Evolutionary conservation across 108 stramenopile species (phyloP), one percentile per base, ranked within the genome.

Genomic region (Parmales sp.): DNA sequence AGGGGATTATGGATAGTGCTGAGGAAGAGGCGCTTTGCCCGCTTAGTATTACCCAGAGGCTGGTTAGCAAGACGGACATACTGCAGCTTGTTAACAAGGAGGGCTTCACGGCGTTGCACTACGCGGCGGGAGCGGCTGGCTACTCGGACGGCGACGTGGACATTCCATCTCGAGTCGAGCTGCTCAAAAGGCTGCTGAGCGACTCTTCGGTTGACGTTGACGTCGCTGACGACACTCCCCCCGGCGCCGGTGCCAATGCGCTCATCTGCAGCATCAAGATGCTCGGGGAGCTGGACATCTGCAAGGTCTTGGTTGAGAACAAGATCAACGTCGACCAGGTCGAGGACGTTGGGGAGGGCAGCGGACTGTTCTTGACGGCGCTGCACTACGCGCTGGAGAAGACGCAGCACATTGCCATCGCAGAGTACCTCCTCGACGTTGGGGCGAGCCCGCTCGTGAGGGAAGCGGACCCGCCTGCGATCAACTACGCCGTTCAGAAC

Each of bases 81-180:
- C 16, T 60, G 28, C 54, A 60, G 54, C 20, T 60, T 28, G 16
- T 60, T 3, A 60, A 28, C 28, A 60, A 60, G 31, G 54, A 60
- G 16, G 54, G 54, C 16, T 60, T 34, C 28, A 60, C 54, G 11
- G 54, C 54, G 54, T 16, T 60, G 8, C 54, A 60, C 54, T 60
- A 60, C 54, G 54, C 54, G n/a, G 54, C 54, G 2, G 54, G 54
- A 2, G 54, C 54, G 31, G 54, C 54, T 23, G 54, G 54, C 5
- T 28, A 60, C 31, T 19, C n/a, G 2, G 54, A 60, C 31, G 54
- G 54, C 2, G 54, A 60, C 31, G 29, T 60, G 31, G 54, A 60
- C 16, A 11, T 34, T 4, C 29, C 54, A 13, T 13, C 29, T 11
- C 3, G 54, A 16, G 54, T 60, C 5, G 31, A 11, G 4, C 20